phyloP scores from a whole-genome alignment of 192 early-diverging fungal genomes.

The Coemansia sp. region DNA sequence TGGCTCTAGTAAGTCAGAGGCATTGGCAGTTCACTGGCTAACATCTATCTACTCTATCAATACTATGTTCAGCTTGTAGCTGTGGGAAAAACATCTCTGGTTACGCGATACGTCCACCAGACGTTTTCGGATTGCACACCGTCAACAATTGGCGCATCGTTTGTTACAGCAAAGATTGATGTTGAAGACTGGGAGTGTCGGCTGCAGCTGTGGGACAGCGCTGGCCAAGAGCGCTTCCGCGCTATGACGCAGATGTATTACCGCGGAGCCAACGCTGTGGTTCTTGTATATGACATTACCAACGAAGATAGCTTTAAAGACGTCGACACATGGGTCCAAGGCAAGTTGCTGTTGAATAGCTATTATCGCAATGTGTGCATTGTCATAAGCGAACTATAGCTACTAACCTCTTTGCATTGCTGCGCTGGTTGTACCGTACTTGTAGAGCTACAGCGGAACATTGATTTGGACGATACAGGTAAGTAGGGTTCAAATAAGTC shows the following conservation, averaged over 20 bases:
- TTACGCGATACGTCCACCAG: conserved; percentile 70
- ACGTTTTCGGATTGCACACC: conserved; percentile 75
- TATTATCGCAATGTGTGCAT: background rate
- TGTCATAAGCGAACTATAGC: background rate
- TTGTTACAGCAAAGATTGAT: conserved; percentile 74
- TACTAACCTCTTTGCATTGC: background rate
- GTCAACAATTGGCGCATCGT: conserved; percentile 76
- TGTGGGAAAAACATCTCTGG: conserved; percentile 79
- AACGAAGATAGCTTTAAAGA: conserved; percentile 69
- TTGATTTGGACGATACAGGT: conserved; percentile 62
- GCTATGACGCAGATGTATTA: conserved; percentile 79
- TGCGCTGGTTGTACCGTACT: background rate
- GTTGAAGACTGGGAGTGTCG: conserved; percentile 74
- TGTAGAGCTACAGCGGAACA: conserved; percentile 64
- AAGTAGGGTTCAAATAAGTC: conserved; percentile 13
- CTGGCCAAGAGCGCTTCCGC: conserved; percentile 73
- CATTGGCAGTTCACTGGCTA: background rate
- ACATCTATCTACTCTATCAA: background rate
- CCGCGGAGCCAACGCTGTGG: conserved; percentile 69
- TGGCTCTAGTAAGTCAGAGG: background rate
- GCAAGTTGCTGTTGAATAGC: conserved; percentile 7
- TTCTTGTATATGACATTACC: conserved; percentile 74
- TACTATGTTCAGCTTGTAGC: conserved; percentile 45
- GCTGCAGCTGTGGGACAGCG: conserved; percentile 76
- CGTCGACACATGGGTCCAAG: conserved; percentile 66